Evolutionary conservation across 176 grass and related monocot species (phyloP), one percentile per base, ranked within the genome.

Genomic region (Secale cereale): DNA sequence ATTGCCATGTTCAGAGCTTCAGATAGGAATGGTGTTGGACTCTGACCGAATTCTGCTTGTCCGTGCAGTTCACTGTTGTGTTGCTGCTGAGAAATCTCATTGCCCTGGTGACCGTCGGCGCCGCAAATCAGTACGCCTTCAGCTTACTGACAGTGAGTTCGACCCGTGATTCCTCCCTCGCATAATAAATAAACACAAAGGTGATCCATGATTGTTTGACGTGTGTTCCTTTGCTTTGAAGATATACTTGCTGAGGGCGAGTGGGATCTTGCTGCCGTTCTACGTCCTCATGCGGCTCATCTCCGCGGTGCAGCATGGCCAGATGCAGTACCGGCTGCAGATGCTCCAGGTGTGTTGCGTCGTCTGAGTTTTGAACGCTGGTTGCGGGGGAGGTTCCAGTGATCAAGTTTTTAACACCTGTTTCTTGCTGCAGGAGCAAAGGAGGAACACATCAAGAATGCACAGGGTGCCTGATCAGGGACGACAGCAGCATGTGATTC

Each of bases 61-160:
- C 39, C 12, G 3, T 72, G 69, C 69, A 72, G 69, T 45, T 72
- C 23, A 72, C 69, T 72, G 12, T 85, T 7, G 45, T 97, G 7
- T 59, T 97, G 67, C 59, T 97, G 81, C 41, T 94, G 57, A 90
- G 37, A 37, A 37, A 72, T 72, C 37, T 72, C 37, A n/a, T 45
- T 5, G 69, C 69, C 69, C 40, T 45, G 69, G n/a, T 26, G 37
- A 72, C 69, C n/a, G 6, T 16, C n/a, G 37, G 69, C 40, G 69
- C 37, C 15, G 87, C 91, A 12, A 63, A 92, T 78, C 87, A 92
- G 5, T 87, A 93, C 43, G 94, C 87, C 1, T 88, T 88, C 59
- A 87, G 83, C 74, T 48, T 94, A 4, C 76, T 90, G 6, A 97
- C 92, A 2, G 94, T 97, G 81, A 86, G 94, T 84, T 50, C 7